A percentile compares a stretch with the other conserved stretches of the same genome.
phyloP scores from a whole-genome alignment of 1,139 yeast genomes.

The Lodderomyces elongisporus region DNA sequence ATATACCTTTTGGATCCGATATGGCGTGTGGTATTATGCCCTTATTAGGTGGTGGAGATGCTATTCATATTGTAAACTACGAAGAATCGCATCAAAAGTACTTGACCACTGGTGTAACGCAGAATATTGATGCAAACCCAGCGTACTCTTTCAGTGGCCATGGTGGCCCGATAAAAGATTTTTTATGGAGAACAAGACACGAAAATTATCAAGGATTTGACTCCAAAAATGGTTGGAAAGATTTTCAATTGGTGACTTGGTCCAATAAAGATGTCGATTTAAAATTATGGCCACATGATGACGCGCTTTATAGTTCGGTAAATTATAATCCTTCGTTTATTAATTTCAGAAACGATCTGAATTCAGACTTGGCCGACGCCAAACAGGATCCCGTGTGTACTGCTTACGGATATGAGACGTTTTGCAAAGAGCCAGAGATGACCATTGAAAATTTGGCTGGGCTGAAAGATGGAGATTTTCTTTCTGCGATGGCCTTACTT shows the following conservation, averaged over 20 bases:
- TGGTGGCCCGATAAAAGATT: slow-evolving; percentile 77
- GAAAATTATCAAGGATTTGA: slow-evolving; percentile 33
- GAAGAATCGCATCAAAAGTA: slow-evolving; percentile 43
- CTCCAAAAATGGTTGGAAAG: slow-evolving; percentile 58
- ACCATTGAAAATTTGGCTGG: slow-evolving; percentile 31
- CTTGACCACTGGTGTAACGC: slow-evolving; percentile 23
- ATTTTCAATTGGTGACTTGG: slow-evolving; percentile 91
- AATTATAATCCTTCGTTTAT: slow-evolving; percentile 46
- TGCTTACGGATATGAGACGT: slow-evolving; percentile 28
- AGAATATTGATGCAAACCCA: slow-evolving; percentile 33
- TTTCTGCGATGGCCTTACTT: slow-evolving; percentile 32
- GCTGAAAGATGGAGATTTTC: slow-evolving; percentile 31
- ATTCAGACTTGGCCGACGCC: slow-evolving; percentile 12
- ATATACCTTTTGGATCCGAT: slow-evolving; percentile 87
- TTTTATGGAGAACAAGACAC: slow-evolving; percentile 72
- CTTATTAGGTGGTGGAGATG: slow-evolving; percentile 75
- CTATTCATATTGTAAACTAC: slow-evolving; percentile 62
- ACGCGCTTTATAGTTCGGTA: slow-evolving; percentile 53
- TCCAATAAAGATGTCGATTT: slow-evolving; percentile 76
- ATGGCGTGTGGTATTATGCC: slow-evolving; percentile 80
- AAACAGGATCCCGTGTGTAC: slow-evolving; percentile 7
- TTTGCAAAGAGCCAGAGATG: slow-evolving; percentile 37
- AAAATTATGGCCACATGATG: slow-evolving; percentile 73
- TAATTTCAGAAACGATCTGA: slow-evolving; percentile 22
- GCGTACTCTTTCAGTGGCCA: slow-evolving; percentile 73